Evolutionary conservation across 306 rosid genomes (phyloP).

Genomic region (Carpinus viminea): DNA sequence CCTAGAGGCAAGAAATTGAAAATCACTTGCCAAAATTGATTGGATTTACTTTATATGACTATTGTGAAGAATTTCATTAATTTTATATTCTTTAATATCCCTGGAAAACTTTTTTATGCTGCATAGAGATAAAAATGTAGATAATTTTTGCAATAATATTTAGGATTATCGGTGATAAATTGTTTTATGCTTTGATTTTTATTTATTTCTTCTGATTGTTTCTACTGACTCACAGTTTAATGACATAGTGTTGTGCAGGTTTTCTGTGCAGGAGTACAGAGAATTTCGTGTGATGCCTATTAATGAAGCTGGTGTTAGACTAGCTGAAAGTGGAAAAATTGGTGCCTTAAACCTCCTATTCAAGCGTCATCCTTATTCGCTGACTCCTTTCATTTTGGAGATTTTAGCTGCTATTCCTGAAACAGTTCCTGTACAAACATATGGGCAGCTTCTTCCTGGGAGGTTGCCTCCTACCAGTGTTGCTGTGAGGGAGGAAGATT

Average conservation of each 20-base stretch:
- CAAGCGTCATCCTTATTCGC: conserved; percentile 90
- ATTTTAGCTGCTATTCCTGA: conserved; percentile 88
- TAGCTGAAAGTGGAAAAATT: conserved; percentile 91
- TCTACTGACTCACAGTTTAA: conserved; percentile 55
- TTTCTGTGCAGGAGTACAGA: conserved; percentile 90
- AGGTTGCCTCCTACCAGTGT: conserved; percentile 71
- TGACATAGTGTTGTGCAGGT: conserved; percentile 85
- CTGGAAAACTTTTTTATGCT: not conserved
- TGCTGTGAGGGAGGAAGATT: conserved; percentile 86
- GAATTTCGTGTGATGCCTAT: conserved; percentile 83
- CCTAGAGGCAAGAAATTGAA: not conserved
- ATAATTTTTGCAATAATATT: not conserved
- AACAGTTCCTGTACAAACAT: conserved; percentile 84
- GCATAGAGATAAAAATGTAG: not conserved
- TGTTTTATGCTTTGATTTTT: conserved; percentile 20
- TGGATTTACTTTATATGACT: not conserved
- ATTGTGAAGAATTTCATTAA: conserved; percentile 1
- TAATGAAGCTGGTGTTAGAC: conserved; percentile 68
- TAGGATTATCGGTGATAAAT: conserved; percentile 8
- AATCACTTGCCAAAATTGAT: not conserved
- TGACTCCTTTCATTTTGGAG: conserved; percentile 69
- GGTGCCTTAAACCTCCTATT: conserved; percentile 89
- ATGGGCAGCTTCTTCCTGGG: conserved; percentile 96
- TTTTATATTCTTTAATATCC: not conserved
- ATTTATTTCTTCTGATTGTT: conserved; percentile 45